These are phyloP conservation scores for Capronia americana DNA, from an alignment of 2,329 filamentous ascomycete species.

Conservation along the genomic window DNA sequence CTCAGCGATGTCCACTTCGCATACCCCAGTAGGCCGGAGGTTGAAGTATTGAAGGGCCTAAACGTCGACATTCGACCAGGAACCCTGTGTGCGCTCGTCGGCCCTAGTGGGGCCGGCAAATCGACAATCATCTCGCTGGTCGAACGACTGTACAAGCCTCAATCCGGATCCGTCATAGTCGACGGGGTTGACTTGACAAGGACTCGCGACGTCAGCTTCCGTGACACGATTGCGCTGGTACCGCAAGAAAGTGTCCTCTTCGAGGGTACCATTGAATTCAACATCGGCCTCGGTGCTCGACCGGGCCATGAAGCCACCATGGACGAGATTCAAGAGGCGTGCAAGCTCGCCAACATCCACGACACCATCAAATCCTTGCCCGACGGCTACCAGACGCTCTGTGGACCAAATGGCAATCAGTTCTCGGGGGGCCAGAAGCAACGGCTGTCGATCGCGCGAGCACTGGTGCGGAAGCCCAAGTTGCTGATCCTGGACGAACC, in stretches of 20 bases:
- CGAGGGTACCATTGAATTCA: conserved; percentile 86
- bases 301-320: conserved; percentile 66
- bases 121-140: conserved; percentile 88
- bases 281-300: conserved; percentile 77
- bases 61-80: conserved; percentile 52
- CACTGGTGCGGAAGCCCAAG: conserved; percentile 61
- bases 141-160: conserved; percentile 90
- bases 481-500: conserved; percentile 67
- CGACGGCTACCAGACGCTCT: conserved; percentile 58
- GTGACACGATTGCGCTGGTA: conserved; percentile 81
- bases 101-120: conserved; percentile 90
- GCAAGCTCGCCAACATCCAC: conserved; percentile 63
- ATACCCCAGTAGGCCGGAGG: conserved; percentile 74
- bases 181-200: conserved; percentile 82
- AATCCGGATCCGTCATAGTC: conserved; percentile 76
- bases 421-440: conserved; percentile 66
- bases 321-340: conserved; percentile 77
- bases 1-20: conserved; percentile 74
- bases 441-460: conserved; percentile 64
- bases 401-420: conserved; percentile 61
- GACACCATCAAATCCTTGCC: conserved; percentile 59
- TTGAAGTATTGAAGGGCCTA: conserved; percentile 79
- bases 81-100: conserved; percentile 71
- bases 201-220: conserved; percentile 81
- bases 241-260: conserved; percentile 93